Evolutionary conservation across 768 basidiomycete genomes (phyloP).

Genomic region (Tricholoma sp.): DNA sequence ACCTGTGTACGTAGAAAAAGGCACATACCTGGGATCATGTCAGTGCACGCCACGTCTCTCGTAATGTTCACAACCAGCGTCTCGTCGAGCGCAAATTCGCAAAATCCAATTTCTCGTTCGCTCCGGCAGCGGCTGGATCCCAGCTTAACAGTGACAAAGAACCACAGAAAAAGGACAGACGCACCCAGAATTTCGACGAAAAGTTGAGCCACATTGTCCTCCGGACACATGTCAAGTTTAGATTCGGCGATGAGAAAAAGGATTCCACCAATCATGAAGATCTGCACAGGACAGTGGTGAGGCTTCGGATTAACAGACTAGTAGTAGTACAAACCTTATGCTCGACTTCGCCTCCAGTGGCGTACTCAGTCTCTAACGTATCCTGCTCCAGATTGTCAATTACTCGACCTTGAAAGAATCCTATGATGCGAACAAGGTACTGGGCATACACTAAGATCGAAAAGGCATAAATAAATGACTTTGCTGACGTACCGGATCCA

Average conservation of each 20-base stretch:
- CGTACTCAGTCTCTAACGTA: slow-evolving; percentile 7
- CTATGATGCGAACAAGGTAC: slow-evolving; percentile 16
- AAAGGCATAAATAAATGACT: background rate
- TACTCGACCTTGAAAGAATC: slow-evolving; percentile 17
- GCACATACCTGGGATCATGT: slow-evolving; percentile 18
- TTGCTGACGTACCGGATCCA: slow-evolving; percentile 4
- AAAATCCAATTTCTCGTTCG: slow-evolving; percentile 4
- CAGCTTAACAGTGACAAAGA: background rate
- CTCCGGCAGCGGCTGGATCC: background rate
- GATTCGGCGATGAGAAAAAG: slow-evolving; percentile 10
- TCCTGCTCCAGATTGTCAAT: slow-evolving; percentile 15
- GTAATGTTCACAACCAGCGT: slow-evolving; percentile 11
- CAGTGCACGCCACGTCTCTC: slow-evolving; percentile 8
- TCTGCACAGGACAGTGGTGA: background rate
- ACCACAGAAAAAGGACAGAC: slow-evolving; percentile 2
- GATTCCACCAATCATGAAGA: slow-evolving; percentile 10
- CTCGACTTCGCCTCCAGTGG: slow-evolving; percentile 12
- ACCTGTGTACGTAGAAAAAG: too few species aligned
- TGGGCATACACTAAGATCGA: background rate
- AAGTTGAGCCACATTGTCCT: slow-evolving; percentile 10
- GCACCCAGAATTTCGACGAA: slow-evolving; percentile 12
- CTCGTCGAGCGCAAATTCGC: slow-evolving; percentile 15
- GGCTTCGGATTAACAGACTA: background rate
- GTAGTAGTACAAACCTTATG: slow-evolving; percentile 7
- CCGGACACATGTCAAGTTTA: slow-evolving; percentile 3